Base-by-base conservation (phyloP, 2,329 filamentous ascomycete genomes). In the Aspergillus jensenii region DNA sequence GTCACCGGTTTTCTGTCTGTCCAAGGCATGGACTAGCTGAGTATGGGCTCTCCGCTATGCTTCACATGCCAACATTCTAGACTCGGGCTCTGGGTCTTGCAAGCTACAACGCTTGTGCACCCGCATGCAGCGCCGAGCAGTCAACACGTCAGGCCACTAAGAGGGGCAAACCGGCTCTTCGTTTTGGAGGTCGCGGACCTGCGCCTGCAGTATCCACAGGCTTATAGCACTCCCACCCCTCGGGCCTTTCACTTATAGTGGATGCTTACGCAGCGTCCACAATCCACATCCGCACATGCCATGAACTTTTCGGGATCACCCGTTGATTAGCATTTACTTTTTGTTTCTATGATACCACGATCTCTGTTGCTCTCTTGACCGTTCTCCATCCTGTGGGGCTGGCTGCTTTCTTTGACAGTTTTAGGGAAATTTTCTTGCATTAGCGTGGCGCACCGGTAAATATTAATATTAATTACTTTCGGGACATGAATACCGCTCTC, bases 381-480 rank as follows among this genome's bases (percentile, higher is more conserved):
- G 27, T 31, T 17, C 7, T 37, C 46, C 17, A n/a, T 49, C n/a
- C 21, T 15, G 8, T 40, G 17, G 33, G n/a, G 5, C 23, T 11
- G n/a, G 5, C 23, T 11, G 6, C 17, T 15, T 37, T n/a, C 3
- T 25, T 15, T 40, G 11, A 15, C 31, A 21, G n/a, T 21, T 39
- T 47, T 55, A 17, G 31, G 33, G 27, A n/a, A 21, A 7, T 44
- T 41, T 56, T 37, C 31, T 56, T 52, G 48, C 52, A 59, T 56
- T 56, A 59, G 57, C 57, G 47, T 47, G 57, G 57, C 52, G 57
- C 41, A 47, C 19, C 12, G 53, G 45, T 23, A 52, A 45, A 35
- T 46, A 37, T 7, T 14, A 12, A 33, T 12, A 21, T 21, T 21
- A 21, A 21, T 21, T 21, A 21, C 21, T 43, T 25, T 43, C 23